A percentile compares a stretch with the other conserved stretches of the same genome.
These are phyloP conservation scores for Rhinocladiella similis DNA, from an alignment of 2,329 filamentous ascomycete genomes.

Conservation along the genomic window DNA sequence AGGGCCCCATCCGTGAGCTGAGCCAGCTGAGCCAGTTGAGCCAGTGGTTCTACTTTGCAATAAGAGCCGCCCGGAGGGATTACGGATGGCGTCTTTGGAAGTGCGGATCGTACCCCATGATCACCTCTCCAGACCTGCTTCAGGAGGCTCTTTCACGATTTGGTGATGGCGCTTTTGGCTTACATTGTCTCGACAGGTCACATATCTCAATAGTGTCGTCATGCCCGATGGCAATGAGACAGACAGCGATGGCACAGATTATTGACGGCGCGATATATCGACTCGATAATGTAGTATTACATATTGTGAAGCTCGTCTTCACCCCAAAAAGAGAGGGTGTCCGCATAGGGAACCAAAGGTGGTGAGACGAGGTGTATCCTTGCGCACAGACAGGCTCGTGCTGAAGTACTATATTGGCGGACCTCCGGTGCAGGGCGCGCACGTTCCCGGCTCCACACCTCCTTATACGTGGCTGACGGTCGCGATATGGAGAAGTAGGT, in stretches of 20 bases:
- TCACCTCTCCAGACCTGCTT: background rate
- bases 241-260: conserved; percentile 18
- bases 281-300: background rate
- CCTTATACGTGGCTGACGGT: background rate
- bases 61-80: background rate
- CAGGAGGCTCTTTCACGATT: background rate
- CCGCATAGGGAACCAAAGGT: background rate
- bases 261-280: conserved; percentile 10
- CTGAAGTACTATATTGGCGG: conserved; percentile 11
- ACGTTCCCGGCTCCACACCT: background rate
- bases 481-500: background rate
- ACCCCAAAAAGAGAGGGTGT: too few species aligned
- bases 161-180: conserved; percentile 10
- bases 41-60: conserved; percentile 1
- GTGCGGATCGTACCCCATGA: background rate
- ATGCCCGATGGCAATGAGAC: conserved; percentile 63
- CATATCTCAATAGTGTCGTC: conserved; percentile 70
- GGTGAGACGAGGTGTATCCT: background rate
- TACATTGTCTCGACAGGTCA: conserved; percentile 52
- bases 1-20: conserved; percentile 1
- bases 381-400: conserved; percentile 16
- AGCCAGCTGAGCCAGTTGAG: background rate
- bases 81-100: conserved; percentile 7
- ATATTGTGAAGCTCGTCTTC: background rate
- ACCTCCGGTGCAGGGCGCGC: background rate